Conservation (phyloP, 2,329 filamentous ascomycete genomes). For the Fusarium liriodendri region DNA sequence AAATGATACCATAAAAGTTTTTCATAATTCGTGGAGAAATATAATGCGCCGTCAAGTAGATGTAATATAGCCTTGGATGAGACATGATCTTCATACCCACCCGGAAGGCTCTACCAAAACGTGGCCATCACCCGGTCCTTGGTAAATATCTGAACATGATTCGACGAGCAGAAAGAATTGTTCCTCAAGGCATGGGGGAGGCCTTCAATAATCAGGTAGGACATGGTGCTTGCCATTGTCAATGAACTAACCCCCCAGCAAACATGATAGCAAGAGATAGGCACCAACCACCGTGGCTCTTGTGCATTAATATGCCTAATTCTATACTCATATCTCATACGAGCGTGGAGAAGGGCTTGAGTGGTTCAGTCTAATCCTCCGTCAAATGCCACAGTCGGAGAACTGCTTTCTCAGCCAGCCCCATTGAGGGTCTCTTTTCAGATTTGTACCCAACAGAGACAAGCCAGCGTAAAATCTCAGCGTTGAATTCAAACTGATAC, state of each 20-base stretch:
- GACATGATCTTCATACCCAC: not conserved
- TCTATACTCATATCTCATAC: not conserved
- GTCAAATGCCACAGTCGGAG: not conserved
- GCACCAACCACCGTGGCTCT: not conserved
- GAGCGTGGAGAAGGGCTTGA: not conserved
- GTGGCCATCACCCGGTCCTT: not conserved
- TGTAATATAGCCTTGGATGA: not conserved
- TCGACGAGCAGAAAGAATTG: not conserved
- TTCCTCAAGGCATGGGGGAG: not conserved
- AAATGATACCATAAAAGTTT: no score
- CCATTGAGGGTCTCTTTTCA: not conserved
- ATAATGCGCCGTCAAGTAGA: not conserved
- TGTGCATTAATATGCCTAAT: not conserved
- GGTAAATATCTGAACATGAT: not conserved
- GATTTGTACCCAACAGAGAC: not conserved
- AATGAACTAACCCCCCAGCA: not conserved
- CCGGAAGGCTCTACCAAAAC: not conserved
- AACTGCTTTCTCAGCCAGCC: not conserved
- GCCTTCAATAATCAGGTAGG: no score
- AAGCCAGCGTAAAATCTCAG: not conserved
- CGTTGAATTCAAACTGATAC: rapidly evolving
- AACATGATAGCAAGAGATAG: not conserved
- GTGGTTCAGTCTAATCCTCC: not conserved
- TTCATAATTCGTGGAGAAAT: not conserved
- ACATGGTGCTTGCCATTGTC: not conserved